Conservation (phyloP, 495 filamentous ascomycete species). For the Aspergillus nidulans region DNA sequence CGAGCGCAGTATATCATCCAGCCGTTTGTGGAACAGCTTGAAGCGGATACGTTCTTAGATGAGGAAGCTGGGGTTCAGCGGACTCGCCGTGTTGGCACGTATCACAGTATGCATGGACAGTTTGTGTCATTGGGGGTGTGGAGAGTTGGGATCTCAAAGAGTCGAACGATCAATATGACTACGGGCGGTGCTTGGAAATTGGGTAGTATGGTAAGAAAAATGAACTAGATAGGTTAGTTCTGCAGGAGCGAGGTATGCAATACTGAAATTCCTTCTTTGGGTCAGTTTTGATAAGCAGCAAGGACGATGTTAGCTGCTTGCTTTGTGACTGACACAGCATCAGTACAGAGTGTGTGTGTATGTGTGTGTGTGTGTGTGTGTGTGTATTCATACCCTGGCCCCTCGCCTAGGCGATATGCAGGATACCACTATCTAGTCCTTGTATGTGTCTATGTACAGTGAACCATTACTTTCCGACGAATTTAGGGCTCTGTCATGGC, state of each 20-base stretch:
- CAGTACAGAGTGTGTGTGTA: no score
- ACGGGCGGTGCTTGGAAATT: no score
- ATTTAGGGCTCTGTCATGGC: slow-evolving; percentile 28
- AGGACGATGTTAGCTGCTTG: no score
- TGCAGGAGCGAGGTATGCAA: no score
- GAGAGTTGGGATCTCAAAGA: no score
- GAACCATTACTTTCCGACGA: slow-evolving; percentile 16
- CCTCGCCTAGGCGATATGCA: slow-evolving; percentile 19
- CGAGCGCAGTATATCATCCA: slow-evolving; percentile 27
- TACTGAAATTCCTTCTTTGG: no score
- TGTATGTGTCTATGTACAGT: slow-evolving; percentile 12
- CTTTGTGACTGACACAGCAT: no score
- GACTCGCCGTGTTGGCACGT: slow-evolving; percentile 27
- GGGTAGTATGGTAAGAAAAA: no score
- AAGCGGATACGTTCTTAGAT: slow-evolving; percentile 21
- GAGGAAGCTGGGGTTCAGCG: neutral
- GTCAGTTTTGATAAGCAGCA: no score
- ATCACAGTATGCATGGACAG: slow-evolving; percentile 19
- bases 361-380: no score
- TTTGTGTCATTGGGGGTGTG: slow-evolving; percentile 26
- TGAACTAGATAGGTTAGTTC: no score
- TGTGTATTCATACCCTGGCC: slow-evolving; percentile 12
- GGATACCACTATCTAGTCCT: slow-evolving; percentile 14
- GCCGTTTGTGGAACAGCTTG: slow-evolving; percentile 21
- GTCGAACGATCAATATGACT: no score